Conservation (phyloP, 306 rosid genomes). For the Cicer cuneatum region DNA sequence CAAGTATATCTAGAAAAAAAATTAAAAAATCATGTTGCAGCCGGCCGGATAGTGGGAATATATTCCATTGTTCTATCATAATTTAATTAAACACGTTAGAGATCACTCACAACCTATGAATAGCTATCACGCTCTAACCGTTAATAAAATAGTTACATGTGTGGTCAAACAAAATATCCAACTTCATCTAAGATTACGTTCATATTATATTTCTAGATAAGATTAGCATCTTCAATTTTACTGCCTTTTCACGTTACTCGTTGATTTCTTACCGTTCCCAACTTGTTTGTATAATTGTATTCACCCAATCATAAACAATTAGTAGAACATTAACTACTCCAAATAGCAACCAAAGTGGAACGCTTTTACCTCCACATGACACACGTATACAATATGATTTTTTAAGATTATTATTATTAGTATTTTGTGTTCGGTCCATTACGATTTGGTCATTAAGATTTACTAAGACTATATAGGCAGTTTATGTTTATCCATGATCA, state of each 20-base stretch:
- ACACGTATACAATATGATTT: not conserved
- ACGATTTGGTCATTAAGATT: slow-evolving; percentile 26
- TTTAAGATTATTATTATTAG: not conserved
- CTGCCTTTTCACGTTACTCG: slow-evolving; percentile 21
- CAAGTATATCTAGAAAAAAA: too few relatives aligned
- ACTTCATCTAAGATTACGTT: slow-evolving; percentile 20
- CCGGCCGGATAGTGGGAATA: slow-evolving; percentile 34
- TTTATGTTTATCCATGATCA: slow-evolving; percentile 26
- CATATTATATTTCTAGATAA: slow-evolving; percentile 34
- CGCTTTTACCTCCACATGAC: not conserved
- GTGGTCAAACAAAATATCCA: slow-evolving; percentile 37
- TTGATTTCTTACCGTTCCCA: slow-evolving; percentile 17
- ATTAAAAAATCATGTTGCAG: not conserved
- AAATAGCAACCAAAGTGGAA: slow-evolving; percentile 11
- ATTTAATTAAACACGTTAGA: not conserved
- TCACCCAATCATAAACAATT: not conserved
- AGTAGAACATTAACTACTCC: not conserved
- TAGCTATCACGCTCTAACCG: not conserved
- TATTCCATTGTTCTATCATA: not conserved
- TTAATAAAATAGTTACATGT: slow-evolving; percentile 5
- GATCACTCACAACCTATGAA: slow-evolving; percentile 19
- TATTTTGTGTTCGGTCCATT: slow-evolving; percentile 43
- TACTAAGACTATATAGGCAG: not conserved
- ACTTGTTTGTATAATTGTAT: not conserved
- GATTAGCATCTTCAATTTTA: slow-evolving; percentile 37